Evolutionary conservation across 2,329 filamentous ascomycete species (phyloP).

Genomic region (Aureobasidium leucospermi): DNA sequence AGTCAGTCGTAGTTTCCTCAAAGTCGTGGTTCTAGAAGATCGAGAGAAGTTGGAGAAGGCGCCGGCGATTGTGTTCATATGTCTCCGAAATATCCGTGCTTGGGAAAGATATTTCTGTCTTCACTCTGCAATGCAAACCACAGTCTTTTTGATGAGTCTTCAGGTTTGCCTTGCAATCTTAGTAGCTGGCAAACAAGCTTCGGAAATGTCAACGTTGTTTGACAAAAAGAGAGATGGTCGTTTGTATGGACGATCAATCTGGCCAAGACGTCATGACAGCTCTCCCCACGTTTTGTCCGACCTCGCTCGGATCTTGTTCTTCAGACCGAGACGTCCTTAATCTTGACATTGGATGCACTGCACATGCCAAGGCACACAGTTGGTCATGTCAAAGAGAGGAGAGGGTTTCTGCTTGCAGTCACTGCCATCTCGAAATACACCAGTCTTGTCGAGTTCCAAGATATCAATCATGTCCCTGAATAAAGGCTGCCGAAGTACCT

Average conservation of each 20-base stretch:
- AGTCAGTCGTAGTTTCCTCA: not conserved
- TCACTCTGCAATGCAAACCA: too few relatives aligned
- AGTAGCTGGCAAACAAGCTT: not conserved
- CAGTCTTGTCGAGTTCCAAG: too few relatives aligned
- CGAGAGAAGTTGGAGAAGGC: not conserved
- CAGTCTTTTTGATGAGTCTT: too few relatives aligned
- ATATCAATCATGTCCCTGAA: not conserved
- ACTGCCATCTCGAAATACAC: too few relatives aligned
- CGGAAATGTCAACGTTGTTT: not conserved
- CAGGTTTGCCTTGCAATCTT: too few relatives aligned
- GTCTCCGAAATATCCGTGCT: not conserved
- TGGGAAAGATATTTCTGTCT: not conserved
- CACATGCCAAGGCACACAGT: too few relatives aligned
- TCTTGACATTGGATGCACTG: not conserved
- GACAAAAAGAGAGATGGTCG: not conserved
- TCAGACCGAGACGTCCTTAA: not conserved
- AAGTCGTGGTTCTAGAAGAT: not conserved
- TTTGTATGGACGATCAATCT: not conserved
- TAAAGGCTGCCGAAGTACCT: not conserved
- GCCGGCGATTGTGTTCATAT: too few relatives aligned
- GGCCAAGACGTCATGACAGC: not conserved
- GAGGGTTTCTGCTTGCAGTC: too few relatives aligned
- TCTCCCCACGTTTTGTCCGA: conserved; percentile 4
- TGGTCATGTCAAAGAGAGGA: not conserved
- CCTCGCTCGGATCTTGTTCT: not conserved